Evolutionary conservation across 2,329 filamentous ascomycete genomes (phyloP), one percentile per base, ranked within the genome.

Genomic region (Phaeosphaeriaceae sp.): DNA sequence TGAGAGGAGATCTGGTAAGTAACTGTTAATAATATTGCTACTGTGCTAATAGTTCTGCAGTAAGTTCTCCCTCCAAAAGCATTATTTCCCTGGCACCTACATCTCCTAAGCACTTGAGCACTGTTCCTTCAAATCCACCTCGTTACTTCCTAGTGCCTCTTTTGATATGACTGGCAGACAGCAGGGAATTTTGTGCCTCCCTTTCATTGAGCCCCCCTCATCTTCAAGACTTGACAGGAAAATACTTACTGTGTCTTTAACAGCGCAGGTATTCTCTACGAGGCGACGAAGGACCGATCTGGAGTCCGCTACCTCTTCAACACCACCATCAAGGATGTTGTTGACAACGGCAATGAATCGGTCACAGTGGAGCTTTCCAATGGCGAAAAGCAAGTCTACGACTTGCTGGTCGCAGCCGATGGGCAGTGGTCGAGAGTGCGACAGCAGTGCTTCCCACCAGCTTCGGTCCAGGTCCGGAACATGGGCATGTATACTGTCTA

Each of bases 351-450:
- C 11, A 65, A 74, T 0, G 49, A 73, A 1, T 46, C 56, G 0
- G 78, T 84, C 0, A 67, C 72, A 3, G 80, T 81, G 0, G 54
- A 62, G 2, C 80, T 87, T 53, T 74, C 75, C 1, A 76, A 85
- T 55, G 83, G 82, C 1, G 69, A 68, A 11, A 73, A 63, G 0
- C 77, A 79, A 9, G 69, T 64, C 0, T 88, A 79, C 49, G 85
- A 87, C 62, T 66, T 88, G 0, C 61, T 88, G 0, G 80, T 88
- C 44, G 85, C 82, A 6, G 84, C 85, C 2, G 86, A 88, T 57
- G 86, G 86, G 0, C 79, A 83, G 48, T 77, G 81, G 25, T 87
- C 85, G 0, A 79, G 77, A 27, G 81, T 81, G 45, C 50, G 72
- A 51, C 68, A 60, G 40, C 58, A 66, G 53, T 67, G 68, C 56